Percentiles rank a stretch among this genome's conserved stretches.
Conservation (phyloP, 2,329 filamentous ascomycete genomes). For the Alternaria panax region DNA sequence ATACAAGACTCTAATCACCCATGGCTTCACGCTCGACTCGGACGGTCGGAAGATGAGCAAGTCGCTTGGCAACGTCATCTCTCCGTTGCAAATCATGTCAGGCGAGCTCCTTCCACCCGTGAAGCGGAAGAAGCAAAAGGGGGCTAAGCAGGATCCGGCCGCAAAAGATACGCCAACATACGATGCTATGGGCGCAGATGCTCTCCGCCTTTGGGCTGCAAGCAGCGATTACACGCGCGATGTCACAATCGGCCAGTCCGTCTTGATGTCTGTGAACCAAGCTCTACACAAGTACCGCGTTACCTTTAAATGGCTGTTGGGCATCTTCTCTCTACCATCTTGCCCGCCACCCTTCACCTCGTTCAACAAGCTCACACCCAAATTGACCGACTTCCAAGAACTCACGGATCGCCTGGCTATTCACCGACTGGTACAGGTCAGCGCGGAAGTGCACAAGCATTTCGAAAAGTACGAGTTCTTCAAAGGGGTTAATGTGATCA, state of each 20-base stretch:
- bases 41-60: constrained; percentile 99
- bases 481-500: constrained; percentile 75
- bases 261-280: constrained; percentile 78
- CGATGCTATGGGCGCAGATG: constrained; percentile 83
- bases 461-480: constrained; percentile 82
- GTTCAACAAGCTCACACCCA: constrained; percentile 28
- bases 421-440: constrained; percentile 72
- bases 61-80: constrained; percentile 87
- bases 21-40: constrained; percentile 91
- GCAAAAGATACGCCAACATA: constrained; percentile 54
- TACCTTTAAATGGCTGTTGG: constrained; percentile 89
- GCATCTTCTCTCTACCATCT: constrained; percentile 60
- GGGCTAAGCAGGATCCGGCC: constrained; percentile 36
- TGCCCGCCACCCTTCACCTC: constrained; percentile 40
- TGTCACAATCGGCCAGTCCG: constrained; percentile 78
- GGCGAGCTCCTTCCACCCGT: constrained; percentile 77
- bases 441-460: constrained; percentile 68
- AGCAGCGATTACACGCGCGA: constrained; percentile 92
- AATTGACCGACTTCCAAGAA: constrained; percentile 12
- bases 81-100: constrained; percentile 82
- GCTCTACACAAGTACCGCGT: constrained; percentile 85
- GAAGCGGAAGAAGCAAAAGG: constrained; percentile 67
- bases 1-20: constrained; percentile 89
- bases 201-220: constrained; percentile 87
- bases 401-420: constrained; percentile 71